Percentiles rank a stretch among this genome's conserved stretches.
phyloP scores from a whole-genome alignment of 2,329 filamentous ascomycete genomes.

The Ophiostoma australiae region DNA sequence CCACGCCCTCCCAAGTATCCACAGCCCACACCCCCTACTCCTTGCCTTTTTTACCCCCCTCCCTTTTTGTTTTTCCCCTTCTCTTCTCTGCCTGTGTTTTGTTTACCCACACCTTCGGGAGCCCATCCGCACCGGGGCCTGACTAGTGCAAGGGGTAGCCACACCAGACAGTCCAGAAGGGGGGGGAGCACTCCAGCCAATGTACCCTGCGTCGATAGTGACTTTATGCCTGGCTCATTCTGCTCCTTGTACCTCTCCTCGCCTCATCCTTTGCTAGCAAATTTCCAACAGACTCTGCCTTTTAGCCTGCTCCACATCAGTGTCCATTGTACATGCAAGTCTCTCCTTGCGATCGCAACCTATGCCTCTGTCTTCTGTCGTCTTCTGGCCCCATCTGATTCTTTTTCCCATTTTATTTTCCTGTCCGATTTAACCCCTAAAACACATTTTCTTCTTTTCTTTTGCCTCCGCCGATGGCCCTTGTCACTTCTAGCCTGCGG shows the following conservation, averaged over 20 bases:
- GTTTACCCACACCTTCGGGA: conserved; percentile 19
- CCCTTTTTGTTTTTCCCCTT: not conserved
- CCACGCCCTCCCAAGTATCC: not conserved
- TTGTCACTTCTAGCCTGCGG: not conserved
- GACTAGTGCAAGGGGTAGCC: conserved; percentile 24
- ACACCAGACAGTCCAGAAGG: not conserved
- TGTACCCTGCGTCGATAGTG: not conserved
- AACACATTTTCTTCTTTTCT: not conserved
- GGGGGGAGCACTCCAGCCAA: not conserved
- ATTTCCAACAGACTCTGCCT: not conserved
- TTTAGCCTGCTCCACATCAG: not conserved
- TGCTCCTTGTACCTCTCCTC: conserved; percentile 1
- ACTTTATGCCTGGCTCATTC: not conserved
- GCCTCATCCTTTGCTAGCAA: no score
- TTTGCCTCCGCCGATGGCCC: not conserved
- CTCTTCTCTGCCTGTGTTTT: not conserved
- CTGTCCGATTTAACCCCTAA: not conserved
- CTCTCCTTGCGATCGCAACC: not conserved
- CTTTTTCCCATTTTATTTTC: not conserved
- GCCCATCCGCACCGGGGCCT: conserved; percentile 15
- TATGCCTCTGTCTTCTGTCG: not conserved
- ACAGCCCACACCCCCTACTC: not conserved
- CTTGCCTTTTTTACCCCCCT: not conserved
- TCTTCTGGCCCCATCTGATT: not conserved
- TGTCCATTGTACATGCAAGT: not conserved